Evolutionary conservation across 1,139 yeast genomes (phyloP), one percentile per base, ranked within the genome.

Genomic region (Hemisphaericaspora lyxosophila): DNA sequence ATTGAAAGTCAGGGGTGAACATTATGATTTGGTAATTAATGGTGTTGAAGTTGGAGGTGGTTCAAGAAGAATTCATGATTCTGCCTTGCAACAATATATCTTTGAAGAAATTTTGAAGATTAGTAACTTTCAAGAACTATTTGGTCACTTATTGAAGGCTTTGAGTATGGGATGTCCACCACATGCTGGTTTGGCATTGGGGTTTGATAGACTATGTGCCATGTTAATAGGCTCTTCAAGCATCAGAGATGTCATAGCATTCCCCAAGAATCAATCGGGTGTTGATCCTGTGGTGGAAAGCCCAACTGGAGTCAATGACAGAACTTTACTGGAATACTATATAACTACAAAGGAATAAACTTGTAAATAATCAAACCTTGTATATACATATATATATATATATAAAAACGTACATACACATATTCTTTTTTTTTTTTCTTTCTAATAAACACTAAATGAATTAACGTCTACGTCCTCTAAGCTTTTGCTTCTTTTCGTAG

Each of bases 1-100:
- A 2, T 62, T 87, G 32, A 54, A 64, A 24, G 92, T 85, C 1
- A 73, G 79, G 34, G 98, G 97, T n/a, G 94, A 87, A 52, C 98
- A 94, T 59, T 92, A 89, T 57, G 99, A 92, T 57, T 64, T 92
- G 22, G 98, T 94, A 1, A 70, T 94, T 27, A 92, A 92, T 54
- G 99, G 98, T 1, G 89, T 87, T 5, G 99, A 92, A 58, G 76
- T 90, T 2, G 99, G 98, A 18, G 99, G 99, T 18, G 99, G 99
- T 0, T 87, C 96, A 9, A 75, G 96, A 50, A 88, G 99, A 77
- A 76, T 92, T 20, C 99, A 92, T 57, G 96, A 89, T 56, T 72
- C 92, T 0, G 70, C 64, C 11, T 67, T 92, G 20, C 99, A 92
- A 58, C 71, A 73, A 42, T 86, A 69, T 55, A 75, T 92, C 3